A percentile compares a stretch with the other conserved stretches of the same genome.
Conservation (phyloP, 768 basidiomycete genomes). For the Phanerochaete carnosa region DNA sequence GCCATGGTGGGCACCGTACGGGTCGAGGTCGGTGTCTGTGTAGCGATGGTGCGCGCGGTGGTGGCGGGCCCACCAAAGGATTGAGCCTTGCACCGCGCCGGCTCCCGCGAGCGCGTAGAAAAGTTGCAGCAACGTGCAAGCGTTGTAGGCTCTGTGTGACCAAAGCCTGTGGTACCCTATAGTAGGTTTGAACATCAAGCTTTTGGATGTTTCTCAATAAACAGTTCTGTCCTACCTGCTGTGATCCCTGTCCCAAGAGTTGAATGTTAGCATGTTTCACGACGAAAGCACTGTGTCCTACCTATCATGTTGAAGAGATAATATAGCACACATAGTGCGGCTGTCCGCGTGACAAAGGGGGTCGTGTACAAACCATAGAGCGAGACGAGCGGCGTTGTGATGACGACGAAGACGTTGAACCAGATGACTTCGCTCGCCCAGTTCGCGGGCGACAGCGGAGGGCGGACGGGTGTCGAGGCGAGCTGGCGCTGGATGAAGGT, state of each 20-base stretch:
- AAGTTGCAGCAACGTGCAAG: constrained; percentile 80
- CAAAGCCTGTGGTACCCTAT: constrained; percentile 97
- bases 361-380: constrained; percentile 69
- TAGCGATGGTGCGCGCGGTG: constrained; percentile 97
- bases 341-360: constrained; percentile 66
- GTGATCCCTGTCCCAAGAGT: constrained; percentile 5
- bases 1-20: constrained; percentile 90
- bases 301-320: constrained; percentile 83
- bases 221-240: constrained; percentile 1
- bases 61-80: constrained; percentile 98
- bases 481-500: constrained; percentile 9
- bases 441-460: neutral
- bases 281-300: constrained; percentile 29
- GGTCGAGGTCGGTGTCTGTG: constrained; percentile 95
- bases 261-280: neutral
- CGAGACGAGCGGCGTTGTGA: constrained; percentile 69
- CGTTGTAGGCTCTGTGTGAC: constrained; percentile 96
- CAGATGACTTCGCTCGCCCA: constrained; percentile 9
- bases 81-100: constrained; percentile 93
- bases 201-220: neutral
- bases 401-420: constrained; percentile 55
- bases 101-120: constrained; percentile 80
- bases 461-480: constrained; percentile 1
- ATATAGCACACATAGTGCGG: constrained; percentile 60
- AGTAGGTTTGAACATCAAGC: neutral